A percentile compares a stretch with the other conserved stretches of the same genome.
Evolutionary conservation across 805 yeast genomes (phyloP).

Genomic region (Metschnikowia shivogae): DNA sequence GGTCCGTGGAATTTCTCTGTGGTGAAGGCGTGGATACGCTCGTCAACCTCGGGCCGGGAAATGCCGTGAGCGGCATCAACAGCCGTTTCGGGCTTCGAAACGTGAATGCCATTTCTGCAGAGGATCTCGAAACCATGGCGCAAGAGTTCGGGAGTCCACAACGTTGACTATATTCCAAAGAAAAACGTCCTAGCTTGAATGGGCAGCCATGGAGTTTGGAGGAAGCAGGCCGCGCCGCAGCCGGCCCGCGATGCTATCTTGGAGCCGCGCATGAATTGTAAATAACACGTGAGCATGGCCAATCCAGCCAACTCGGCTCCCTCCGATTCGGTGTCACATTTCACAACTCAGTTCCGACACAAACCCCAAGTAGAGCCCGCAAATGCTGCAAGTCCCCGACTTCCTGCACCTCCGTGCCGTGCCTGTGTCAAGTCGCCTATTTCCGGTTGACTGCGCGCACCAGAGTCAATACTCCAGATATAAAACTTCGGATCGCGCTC

Average conservation of each 20-base stretch:
- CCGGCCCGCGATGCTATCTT: not conserved
- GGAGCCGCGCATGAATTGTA: not conserved
- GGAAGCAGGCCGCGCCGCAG: not conserved
- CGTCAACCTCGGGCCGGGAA: constrained; percentile 39
- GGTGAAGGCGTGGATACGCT: constrained; percentile 17
- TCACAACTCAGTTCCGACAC: too few relatives aligned
- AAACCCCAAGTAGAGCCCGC: not conserved
- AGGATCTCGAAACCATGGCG: constrained; percentile 10
- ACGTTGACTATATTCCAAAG: not conserved
- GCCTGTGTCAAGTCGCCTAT: not conserved
- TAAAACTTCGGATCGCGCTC: not conserved
- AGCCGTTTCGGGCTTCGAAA: constrained; percentile 14
- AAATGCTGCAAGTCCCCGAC: not conserved
- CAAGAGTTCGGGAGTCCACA: not conserved
- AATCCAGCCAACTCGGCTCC: too few relatives aligned
- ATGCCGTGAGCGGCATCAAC: constrained; percentile 25
- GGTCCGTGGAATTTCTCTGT: constrained; percentile 27
- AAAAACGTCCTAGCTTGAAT: too few relatives aligned
- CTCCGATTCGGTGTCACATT: too few relatives aligned
- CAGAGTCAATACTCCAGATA: constrained; percentile 5
- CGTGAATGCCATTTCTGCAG: constrained; percentile 1
- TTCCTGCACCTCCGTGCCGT: not conserved
- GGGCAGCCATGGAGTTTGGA: not conserved
- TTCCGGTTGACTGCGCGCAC: constrained; percentile 6
- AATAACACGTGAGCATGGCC: constrained; percentile 4